Base-by-base conservation (phyloP, 148 eudicot genomes). In the Rhododendron ovatum region DNA sequence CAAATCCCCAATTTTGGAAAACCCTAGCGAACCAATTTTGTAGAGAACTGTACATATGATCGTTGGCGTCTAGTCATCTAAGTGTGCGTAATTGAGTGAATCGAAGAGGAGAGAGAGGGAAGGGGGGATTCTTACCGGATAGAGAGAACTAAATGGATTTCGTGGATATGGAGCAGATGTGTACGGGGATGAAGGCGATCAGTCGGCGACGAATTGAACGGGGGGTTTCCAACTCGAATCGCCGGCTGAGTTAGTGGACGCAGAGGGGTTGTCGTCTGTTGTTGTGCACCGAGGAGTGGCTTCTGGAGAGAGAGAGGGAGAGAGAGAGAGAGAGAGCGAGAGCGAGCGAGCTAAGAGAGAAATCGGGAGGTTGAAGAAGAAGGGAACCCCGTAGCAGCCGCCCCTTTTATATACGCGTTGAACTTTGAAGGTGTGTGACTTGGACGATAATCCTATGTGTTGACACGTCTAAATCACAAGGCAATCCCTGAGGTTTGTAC, bases 51-150 rank as follows among this genome's bases (percentile, higher is more conserved):
- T 55, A 55, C 61, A 5, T 71, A 15, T 11, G 51, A 37, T 57
- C 76, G 76, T 71, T 13, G 33, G 22, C 7, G 76, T 71, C 37
- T 33, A 18, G 41, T 30, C 76, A 71, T 30, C 76, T 14, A 63
- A 30, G 37, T 24, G 28, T 18, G 5, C n/a, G 51, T 51, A n/a
- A 47, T 24, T 5, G 69, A 51, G 30, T 71, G 22, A 45, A 82
- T 28, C 59, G 33, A 50, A 51, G 39, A 35, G 43, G 48, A 61
- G 17, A 83, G 43, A 13, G 61, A 17, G 43, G 17, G 30, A 30
- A 9, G 24, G 33, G 35, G 85, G 86, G 87, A 81, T 85, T 81
- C 88, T 89, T 83, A 87, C 91, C 85, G n/a, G 69, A 63, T 69
- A 81, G 84, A 83, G 86, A 87, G 87, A 86, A 86, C 63, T 87